phyloP scores from a whole-genome alignment of 1,284 basidiomycete species.

The Leccinum idahoense region DNA sequence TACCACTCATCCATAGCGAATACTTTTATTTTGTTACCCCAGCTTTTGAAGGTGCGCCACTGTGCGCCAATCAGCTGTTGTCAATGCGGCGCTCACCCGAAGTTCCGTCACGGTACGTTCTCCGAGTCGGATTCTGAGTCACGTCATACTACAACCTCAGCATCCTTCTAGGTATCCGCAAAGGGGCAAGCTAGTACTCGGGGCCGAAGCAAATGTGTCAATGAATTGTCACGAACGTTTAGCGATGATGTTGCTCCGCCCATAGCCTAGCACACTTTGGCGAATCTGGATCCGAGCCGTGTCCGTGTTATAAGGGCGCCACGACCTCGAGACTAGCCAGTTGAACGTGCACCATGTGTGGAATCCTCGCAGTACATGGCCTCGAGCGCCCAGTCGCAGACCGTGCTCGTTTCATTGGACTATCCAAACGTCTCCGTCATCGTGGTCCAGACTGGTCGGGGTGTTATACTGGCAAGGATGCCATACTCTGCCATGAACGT shows the following conservation, averaged over 20 bases:
- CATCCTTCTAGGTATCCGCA: background rate
- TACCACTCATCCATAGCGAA: background rate
- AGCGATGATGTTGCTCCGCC: background rate
- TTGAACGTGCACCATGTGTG: conserved; percentile 61
- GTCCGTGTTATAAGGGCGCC: background rate
- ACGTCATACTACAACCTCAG: background rate
- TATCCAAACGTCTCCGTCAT: conserved; percentile 87
- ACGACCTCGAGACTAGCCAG: background rate
- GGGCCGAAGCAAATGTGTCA: background rate
- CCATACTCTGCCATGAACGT: conserved; percentile 84
- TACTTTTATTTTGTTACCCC: background rate
- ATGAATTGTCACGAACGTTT: background rate
- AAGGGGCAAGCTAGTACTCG: background rate
- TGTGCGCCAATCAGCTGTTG: background rate
- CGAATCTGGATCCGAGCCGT: background rate
- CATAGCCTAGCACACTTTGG: background rate
- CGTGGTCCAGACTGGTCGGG: conserved; percentile 97
- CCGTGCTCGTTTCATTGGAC: conserved; percentile 72
- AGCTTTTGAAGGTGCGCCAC: background rate
- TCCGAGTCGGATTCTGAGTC: no score
- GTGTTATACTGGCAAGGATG: conserved; percentile 79
- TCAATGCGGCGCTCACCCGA: background rate
- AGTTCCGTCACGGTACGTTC: no score
- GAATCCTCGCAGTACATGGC: conserved; percentile 82
- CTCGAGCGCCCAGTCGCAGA: conserved; percentile 66